Percentiles rank a stretch among this genome's conserved stretches.
These are phyloP conservation scores for Neckera pumila DNA, from an alignment of 225 moss, liverwort and hornwort species.

Conservation along the genomic window DNA sequence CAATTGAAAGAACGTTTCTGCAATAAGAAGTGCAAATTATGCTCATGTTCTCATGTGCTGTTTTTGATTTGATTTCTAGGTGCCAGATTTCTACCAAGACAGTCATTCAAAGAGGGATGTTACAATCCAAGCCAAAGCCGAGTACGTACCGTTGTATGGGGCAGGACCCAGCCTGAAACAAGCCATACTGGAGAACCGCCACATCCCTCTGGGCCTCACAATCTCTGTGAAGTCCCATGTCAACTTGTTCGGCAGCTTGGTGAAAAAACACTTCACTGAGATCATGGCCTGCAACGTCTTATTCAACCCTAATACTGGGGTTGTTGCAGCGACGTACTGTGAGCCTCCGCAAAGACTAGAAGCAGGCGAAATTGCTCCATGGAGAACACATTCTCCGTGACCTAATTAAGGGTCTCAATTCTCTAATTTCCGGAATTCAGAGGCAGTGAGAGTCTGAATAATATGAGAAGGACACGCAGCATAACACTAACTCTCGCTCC, in stretches of 20 bases:
- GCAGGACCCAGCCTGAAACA: slow-evolving; percentile 46
- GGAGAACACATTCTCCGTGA: not conserved
- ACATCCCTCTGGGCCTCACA: slow-evolving; percentile 31
- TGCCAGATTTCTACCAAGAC: slow-evolving; percentile 31
- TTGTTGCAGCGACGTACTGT: slow-evolving; percentile 35
- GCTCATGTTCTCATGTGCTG: not conserved
- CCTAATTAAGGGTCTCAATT: not conserved
- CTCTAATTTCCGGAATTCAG: not conserved
- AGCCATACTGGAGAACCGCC: slow-evolving; percentile 29
- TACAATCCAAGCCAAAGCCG: slow-evolving; percentile 9
- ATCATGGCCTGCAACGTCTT: slow-evolving; percentile 31
- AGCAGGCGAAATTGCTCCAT: not conserved
- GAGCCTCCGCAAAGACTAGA: slow-evolving; percentile 23
- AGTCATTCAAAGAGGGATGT: slow-evolving; percentile 21
- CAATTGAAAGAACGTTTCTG: not conserved
- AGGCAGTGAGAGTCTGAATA: not conserved
- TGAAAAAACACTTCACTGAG: slow-evolving; percentile 25
- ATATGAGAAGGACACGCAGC: not conserved
- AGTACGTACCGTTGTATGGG: slow-evolving; percentile 37
- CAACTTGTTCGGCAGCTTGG: slow-evolving; percentile 31
- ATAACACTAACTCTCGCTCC: not conserved
- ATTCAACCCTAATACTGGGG: slow-evolving; percentile 14
- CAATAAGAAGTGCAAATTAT: not conserved
- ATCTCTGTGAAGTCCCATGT: slow-evolving; percentile 41
- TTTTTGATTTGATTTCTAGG: slow-evolving; percentile 1